phyloP scores from a whole-genome alignment of 2,329 filamentous ascomycete species.

The Penicillium sp. region DNA sequence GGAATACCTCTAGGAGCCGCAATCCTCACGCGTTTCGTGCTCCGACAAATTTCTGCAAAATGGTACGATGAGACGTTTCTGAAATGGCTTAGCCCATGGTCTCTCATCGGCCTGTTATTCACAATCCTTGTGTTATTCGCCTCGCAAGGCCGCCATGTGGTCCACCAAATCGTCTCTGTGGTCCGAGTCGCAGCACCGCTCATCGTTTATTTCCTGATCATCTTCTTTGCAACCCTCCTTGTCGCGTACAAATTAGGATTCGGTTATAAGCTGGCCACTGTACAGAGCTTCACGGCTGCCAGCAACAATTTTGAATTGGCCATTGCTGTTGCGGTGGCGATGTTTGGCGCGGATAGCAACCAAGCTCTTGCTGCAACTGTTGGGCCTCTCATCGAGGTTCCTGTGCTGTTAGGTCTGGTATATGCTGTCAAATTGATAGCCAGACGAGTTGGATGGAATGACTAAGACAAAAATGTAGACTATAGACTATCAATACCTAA shows the following conservation, averaged over 20 bases:
- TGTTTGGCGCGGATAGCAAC: slow-evolving; percentile 73
- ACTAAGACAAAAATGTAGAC: background rate
- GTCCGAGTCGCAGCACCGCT: slow-evolving; percentile 77
- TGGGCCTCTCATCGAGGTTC: slow-evolving; percentile 82
- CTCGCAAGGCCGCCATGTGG: slow-evolving; percentile 72
- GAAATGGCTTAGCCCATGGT: slow-evolving; percentile 69
- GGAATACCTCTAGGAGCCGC: slow-evolving; percentile 81
- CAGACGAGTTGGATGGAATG: slow-evolving; percentile 20
- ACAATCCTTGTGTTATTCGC: slow-evolving; percentile 86
- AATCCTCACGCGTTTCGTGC: slow-evolving; percentile 67
- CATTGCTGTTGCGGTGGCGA: slow-evolving; percentile 82
- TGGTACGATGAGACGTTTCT: slow-evolving; percentile 72
- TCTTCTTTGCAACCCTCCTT: slow-evolving; percentile 70
- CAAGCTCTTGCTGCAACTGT: slow-evolving; percentile 82
- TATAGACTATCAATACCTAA: too few species aligned
- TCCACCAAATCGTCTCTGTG: slow-evolving; percentile 80
- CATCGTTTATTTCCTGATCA: slow-evolving; percentile 73
- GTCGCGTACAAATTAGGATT: slow-evolving; percentile 67
- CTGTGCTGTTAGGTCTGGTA: slow-evolving; percentile 73
- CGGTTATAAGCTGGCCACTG: slow-evolving; percentile 67
- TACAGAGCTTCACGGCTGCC: slow-evolving; percentile 83
- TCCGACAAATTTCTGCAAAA: slow-evolving; percentile 56
- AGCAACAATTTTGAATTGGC: slow-evolving; percentile 94
- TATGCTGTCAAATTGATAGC: slow-evolving; percentile 60
- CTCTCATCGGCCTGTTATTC: slow-evolving; percentile 78